Base-by-base conservation (phyloP, 176 grass and related monocot species). In the Tuctoria greenei region DNA sequence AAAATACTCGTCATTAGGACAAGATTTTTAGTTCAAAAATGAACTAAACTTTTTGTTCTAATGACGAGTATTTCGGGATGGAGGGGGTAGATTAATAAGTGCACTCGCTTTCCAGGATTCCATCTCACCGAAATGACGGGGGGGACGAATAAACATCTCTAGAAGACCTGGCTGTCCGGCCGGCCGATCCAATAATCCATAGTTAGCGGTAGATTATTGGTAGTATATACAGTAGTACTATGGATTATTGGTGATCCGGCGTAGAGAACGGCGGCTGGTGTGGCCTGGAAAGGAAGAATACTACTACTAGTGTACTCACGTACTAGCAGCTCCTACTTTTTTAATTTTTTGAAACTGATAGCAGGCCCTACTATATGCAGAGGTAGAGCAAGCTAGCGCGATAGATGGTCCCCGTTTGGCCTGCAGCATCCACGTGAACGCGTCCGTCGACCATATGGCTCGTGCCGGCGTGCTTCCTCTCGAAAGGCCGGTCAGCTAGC, bases 81-180 rank as follows among this genome's bases (percentile, higher is more conserved):
- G n/a, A n/a, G n/a, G n/a, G n/a, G n/a, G n/a, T n/a, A 45, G 61
- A 41, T 21, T 46, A 37, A 56, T 67, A 43, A 38, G 5, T 27
- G 34, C 36, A 26, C 10, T n/a, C 13, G 17, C 71, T 64, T 81
- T 70, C 25, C 34, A 67, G 10, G 83, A 81, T 86, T 75, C 77
- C 64, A 54, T 11, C 63, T 42, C 28, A 16, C 24, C 17, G 46
- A 85, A 73, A 66, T 39, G 61, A 74, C 60, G 69, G 50, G 39
- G 59, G 2, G 47, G 31, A 31, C 1, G 31, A 31, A 44, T 40
- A 67, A 60, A 59, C 8, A 59, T 18, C 73, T n/a, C 44, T 13
- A 43, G 23, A 15, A 75, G 36, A 76, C 64, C 37, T 69, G 14
- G 20, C 44, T 69, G 71, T 59, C 49, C 18, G 8, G 8, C 3